A percentile compares a stretch with the other conserved stretches of the same genome.
Conservation (phyloP, 345 rosid species). For the Theobroma cacao region DNA sequence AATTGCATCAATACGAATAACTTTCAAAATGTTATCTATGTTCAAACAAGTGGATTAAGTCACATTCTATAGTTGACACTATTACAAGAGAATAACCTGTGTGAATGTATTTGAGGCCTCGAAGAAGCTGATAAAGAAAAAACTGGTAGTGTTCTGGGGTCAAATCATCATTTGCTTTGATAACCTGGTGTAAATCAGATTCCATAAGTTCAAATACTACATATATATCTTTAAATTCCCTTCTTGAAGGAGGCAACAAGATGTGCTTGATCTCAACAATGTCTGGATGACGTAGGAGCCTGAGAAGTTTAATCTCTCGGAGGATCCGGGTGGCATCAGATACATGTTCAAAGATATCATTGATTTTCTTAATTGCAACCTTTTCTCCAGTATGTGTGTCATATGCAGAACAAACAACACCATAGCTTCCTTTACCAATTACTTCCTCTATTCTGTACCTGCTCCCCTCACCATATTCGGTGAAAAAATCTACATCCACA, state of each 20-base stretch:
- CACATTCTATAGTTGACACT: background rate
- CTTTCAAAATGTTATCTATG: background rate
- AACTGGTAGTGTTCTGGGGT: constrained; percentile 50
- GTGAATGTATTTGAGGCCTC: constrained; percentile 92
- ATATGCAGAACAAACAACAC: constrained; percentile 47
- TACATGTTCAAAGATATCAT: constrained; percentile 44
- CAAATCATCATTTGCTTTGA: constrained; percentile 49
- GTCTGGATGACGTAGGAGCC: constrained; percentile 46
- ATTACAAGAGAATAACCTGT: constrained; percentile 52
- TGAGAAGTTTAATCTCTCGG: constrained; percentile 46
- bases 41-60: background rate
- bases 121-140: constrained; percentile 39
- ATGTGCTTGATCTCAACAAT: constrained; percentile 47
- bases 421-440: constrained; percentile 52
- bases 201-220: constrained; percentile 54
- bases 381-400: constrained; percentile 47
- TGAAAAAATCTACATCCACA: constrained; percentile 39
- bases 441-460: constrained; percentile 41
- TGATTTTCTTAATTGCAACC: constrained; percentile 45
- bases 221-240: constrained; percentile 45
- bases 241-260: constrained; percentile 44
- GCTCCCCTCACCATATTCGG: constrained; percentile 45
- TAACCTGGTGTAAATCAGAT: constrained; percentile 50
- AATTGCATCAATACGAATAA: background rate
- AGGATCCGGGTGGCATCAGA: constrained; percentile 47